phyloP scores from a whole-genome alignment of 176 grass and related monocot species.

The Carex scoparia region DNA sequence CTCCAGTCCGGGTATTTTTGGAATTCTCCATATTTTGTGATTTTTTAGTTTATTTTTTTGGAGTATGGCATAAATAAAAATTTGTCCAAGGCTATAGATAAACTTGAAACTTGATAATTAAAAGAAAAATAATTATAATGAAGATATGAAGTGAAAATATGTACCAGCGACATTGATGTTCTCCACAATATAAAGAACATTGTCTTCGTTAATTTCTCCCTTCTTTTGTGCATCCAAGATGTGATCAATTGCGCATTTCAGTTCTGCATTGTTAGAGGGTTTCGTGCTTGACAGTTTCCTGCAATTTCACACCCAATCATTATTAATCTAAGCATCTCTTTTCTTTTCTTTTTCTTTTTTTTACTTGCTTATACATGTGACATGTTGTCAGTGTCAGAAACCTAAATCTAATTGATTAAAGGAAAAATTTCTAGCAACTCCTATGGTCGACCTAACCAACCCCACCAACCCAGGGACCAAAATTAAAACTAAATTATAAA shows the following conservation, averaged over 20 bases:
- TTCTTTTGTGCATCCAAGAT: constrained; percentile 78
- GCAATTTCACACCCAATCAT: not conserved
- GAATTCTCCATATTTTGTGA: too few species aligned
- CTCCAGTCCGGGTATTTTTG: too few species aligned
- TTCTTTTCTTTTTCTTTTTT: too few species aligned
- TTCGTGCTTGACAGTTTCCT: constrained; percentile 66
- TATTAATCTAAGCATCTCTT: not conserved
- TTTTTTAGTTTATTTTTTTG: too few species aligned
- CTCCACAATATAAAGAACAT: constrained; percentile 89
- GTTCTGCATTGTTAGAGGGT: constrained; percentile 29
- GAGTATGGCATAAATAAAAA: too few species aligned
- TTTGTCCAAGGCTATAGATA: too few species aligned
- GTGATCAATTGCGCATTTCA: constrained; percentile 93
- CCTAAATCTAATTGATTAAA: too few species aligned
- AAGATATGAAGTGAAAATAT: not conserved
- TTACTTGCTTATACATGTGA: too few species aligned
- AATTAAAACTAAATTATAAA: not conserved
- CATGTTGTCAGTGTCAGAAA: too few species aligned
- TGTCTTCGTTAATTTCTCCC: constrained; percentile 90
- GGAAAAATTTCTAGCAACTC: not conserved
- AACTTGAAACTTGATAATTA: not conserved
- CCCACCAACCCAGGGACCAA: too few species aligned
- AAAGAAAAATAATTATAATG: not conserved
- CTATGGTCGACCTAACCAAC: not conserved
- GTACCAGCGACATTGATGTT: constrained; percentile 94